Evolutionary conservation across 2,329 filamentous ascomycete genomes (phyloP).

Genomic region (Nannizzia gypsea): DNA sequence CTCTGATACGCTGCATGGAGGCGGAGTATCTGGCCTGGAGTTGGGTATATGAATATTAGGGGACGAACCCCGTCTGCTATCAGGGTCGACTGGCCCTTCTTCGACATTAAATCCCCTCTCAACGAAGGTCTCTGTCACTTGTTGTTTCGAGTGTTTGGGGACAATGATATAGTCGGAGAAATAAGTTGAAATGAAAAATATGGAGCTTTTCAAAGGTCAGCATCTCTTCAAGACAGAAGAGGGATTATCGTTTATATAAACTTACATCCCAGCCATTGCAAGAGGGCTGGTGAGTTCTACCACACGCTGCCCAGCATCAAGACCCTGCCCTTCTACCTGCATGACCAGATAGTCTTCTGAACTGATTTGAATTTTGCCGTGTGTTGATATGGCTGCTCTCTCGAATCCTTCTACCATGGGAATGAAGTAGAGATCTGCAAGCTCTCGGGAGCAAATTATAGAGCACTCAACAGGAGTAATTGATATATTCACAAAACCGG

Average conservation of each 20-base stretch:
- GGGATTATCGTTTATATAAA: constrained; percentile 6
- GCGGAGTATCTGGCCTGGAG: constrained; percentile 53
- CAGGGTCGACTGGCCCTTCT: constrained; percentile 27
- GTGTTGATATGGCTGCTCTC: constrained; percentile 19
- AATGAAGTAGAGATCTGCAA: constrained; percentile 62
- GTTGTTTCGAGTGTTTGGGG: constrained; percentile 58
- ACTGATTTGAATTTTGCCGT: constrained; percentile 56
- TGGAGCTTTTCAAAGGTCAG: constrained; percentile 45
- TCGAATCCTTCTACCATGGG: constrained; percentile 57
- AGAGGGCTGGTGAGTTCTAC: constrained; percentile 84
- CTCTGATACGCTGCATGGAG: constrained; percentile 64
- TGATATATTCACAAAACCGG: constrained; percentile 85
- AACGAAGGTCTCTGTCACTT: constrained; percentile 65
- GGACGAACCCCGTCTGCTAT: constrained; percentile 13
- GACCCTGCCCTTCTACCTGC: constrained; percentile 76
- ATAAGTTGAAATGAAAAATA: constrained; percentile 98
- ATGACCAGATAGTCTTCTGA: constrained; percentile 77
- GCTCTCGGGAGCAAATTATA: constrained; percentile 68
- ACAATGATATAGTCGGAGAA: constrained; percentile 96
- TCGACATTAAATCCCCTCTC: constrained; percentile 76
- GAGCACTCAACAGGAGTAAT: constrained; percentile 88
- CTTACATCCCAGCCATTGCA: constrained; percentile 74
- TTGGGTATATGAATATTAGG: constrained; percentile 23
- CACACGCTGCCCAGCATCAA: constrained; percentile 83
- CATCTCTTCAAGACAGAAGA: neutral